phyloP scores from a whole-genome alignment of 2,329 filamentous ascomycete species.

The Apiospora pterosperma region DNA sequence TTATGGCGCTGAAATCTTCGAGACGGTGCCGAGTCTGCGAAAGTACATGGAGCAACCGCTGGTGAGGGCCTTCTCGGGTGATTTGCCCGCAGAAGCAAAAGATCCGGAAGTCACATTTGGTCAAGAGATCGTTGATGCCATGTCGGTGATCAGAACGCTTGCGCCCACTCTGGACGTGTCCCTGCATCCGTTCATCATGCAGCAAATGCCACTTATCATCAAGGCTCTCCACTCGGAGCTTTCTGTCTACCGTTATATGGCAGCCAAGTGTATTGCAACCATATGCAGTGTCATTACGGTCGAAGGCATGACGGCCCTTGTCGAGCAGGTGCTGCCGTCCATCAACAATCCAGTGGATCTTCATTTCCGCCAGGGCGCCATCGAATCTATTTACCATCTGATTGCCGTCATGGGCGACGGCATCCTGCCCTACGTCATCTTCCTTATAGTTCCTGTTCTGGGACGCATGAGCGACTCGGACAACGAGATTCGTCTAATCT shows the following conservation, averaged over 20 bases:
- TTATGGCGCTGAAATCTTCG: slow-evolving; percentile 75
- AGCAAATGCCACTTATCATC: slow-evolving; percentile 80
- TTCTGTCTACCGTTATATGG: slow-evolving; percentile 92
- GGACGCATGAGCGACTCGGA: slow-evolving; percentile 98
- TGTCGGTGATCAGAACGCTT: slow-evolving; percentile 89
- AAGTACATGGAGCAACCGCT: slow-evolving; percentile 81
- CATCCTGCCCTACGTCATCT: slow-evolving; percentile 96
- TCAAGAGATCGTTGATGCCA: slow-evolving; percentile 88
- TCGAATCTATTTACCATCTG: slow-evolving; percentile 93
- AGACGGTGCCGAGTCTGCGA: slow-evolving; percentile 79
- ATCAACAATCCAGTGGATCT: slow-evolving; percentile 90
- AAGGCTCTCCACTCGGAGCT: slow-evolving; percentile 84
- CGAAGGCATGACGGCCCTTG: slow-evolving; percentile 91
- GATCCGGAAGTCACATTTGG: slow-evolving; percentile 74
- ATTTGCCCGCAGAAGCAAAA: slow-evolving; percentile 69
- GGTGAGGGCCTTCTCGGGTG: slow-evolving; percentile 66
- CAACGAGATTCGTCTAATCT: slow-evolving; percentile 88
- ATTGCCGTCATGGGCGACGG: slow-evolving; percentile 98
- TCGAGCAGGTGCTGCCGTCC: slow-evolving; percentile 86
- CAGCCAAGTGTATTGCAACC: slow-evolving; percentile 94
- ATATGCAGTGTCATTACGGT: slow-evolving; percentile 96
- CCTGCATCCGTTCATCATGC: slow-evolving; percentile 76
- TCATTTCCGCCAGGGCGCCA: slow-evolving; percentile 85
- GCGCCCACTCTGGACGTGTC: slow-evolving; percentile 81
- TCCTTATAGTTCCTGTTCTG: slow-evolving; percentile 94